phyloP scores from a whole-genome alignment of 768 basidiomycete genomes.

The Tulasnella sp. region DNA sequence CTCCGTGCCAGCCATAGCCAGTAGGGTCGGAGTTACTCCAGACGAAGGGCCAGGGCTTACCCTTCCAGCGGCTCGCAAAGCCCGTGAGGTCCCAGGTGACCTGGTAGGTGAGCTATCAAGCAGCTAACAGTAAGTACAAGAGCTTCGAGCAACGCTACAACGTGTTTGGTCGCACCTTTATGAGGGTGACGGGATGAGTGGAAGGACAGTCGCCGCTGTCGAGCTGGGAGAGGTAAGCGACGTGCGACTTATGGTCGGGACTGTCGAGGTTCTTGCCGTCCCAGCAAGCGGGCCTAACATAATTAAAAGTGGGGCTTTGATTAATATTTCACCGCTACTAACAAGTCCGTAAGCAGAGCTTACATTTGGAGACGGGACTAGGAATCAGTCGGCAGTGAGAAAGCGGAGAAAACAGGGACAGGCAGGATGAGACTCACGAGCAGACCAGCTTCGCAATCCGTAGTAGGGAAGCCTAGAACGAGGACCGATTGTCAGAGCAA shows the following conservation, averaged over 20 bases:
- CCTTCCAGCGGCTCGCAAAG: conserved; percentile 10
- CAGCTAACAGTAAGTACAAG: neutral
- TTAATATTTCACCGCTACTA: no score
- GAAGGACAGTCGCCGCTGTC: conserved; percentile 12
- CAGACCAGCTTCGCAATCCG: conserved; percentile 33
- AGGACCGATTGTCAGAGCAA: conserved; percentile 20
- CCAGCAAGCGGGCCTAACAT: conserved; percentile 14
- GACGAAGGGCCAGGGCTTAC: conserved; percentile 15
- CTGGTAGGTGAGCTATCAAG: conserved; percentile 11
- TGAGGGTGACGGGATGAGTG: conserved; percentile 11
- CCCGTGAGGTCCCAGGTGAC: conserved; percentile 15
- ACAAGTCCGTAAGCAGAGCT: neutral
- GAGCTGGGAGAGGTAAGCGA: conserved; percentile 7
- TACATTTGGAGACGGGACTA: neutral
- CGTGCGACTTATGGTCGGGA: conserved; percentile 21
- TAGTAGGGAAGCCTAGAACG: conserved; percentile 32
- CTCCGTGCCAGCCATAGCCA: conserved; percentile 16
- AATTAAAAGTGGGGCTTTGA: no score
- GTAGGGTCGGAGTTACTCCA: conserved; percentile 15
- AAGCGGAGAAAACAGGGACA: neutral
- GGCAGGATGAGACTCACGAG: conserved; percentile 23
- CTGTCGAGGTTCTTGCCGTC: conserved; percentile 32
- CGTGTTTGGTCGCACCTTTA: neutral
- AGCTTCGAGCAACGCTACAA: neutral
- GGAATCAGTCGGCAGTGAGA: neutral